These are phyloP conservation scores for Cystofilobasidium macerans DNA, from an alignment of 768 basidiomycete genomes.

Conservation along the genomic window DNA sequence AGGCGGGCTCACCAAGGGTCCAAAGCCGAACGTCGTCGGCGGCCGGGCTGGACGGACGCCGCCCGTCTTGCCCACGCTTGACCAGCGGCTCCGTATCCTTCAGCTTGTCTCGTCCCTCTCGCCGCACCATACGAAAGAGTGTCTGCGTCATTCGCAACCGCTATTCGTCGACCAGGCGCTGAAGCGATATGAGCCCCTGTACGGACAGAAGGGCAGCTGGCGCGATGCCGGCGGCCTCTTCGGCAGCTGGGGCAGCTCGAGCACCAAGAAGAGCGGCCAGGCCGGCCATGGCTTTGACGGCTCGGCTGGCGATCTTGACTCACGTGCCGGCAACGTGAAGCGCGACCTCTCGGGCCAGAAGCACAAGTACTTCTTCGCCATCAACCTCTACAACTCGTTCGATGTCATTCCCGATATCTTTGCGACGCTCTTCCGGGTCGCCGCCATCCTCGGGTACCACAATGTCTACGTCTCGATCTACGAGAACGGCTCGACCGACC, in stretches of 20 bases:
- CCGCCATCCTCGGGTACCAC: conserved; percentile 85
- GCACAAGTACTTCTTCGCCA: conserved; percentile 99
- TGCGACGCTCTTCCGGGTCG: conserved; percentile 85
- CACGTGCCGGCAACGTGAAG: conserved; percentile 22
- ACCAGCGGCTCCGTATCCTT: conserved; percentile 75
- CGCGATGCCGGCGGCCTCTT: conserved; percentile 27
- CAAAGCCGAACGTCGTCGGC: conserved; percentile 1
- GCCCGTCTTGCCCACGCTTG: conserved; percentile 55
- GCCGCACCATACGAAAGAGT: conserved; percentile 85
- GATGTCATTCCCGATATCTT: conserved; percentile 96
- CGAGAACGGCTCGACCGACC: conserved; percentile 98
- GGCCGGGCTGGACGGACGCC: conserved; percentile 9
- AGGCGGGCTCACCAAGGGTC: conserved; percentile 10
- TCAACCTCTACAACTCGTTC: conserved; percentile 99
- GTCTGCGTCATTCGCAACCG: conserved; percentile 71
- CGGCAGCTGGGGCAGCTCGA: conserved; percentile 19
- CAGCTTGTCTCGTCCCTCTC: conserved; percentile 76
- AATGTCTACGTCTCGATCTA: conserved; percentile 98
- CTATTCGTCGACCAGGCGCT: conserved; percentile 66
- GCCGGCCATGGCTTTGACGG: neutral
- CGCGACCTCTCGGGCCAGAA: conserved; percentile 42
- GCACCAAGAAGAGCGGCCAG: neutral
- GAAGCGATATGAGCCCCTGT: conserved; percentile 71
- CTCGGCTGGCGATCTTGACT: neutral
- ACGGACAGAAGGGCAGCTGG: conserved; percentile 57